A percentile compares a stretch with the other conserved stretches of the same genome.
Conservation (phyloP, 345 rosid genomes). For the Salix brachista region DNA sequence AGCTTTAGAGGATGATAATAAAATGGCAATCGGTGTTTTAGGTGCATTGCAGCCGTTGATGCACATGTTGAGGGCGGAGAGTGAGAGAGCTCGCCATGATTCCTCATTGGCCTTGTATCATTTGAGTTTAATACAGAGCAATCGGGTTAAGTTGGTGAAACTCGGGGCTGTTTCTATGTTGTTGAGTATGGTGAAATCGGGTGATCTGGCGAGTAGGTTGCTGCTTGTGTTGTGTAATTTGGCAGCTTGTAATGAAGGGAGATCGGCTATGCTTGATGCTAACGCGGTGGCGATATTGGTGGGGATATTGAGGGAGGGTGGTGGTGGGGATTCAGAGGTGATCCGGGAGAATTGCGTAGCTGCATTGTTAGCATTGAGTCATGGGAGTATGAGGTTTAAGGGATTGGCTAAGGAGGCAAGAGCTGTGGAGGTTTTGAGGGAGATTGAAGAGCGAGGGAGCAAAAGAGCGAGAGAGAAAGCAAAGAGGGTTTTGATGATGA, state of each 20-base stretch:
- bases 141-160: constrained; percentile 27
- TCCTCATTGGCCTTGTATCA: constrained; percentile 31
- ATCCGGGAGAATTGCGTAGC: constrained; percentile 27
- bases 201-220: constrained; percentile 12
- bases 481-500: constrained; percentile 20
- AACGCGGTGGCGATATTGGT: constrained; percentile 28
- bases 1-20: constrained; percentile 30
- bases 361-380: constrained; percentile 27
- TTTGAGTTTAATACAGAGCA: constrained; percentile 24
- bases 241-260: constrained; percentile 29
- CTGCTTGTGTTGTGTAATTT: constrained; percentile 26
- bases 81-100: constrained; percentile 26
- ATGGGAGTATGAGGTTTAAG: constrained; percentile 31
- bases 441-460: constrained; percentile 23
- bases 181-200: constrained; percentile 17
- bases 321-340: constrained; percentile 1
- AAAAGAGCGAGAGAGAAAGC: constrained; percentile 28
- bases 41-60: constrained; percentile 33
- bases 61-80: constrained; percentile 27
- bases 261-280: constrained; percentile 32
- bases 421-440: constrained; percentile 25
- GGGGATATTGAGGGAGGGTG: constrained; percentile 19
- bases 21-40: constrained; percentile 33
- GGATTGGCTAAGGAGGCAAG: constrained; percentile 31
- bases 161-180: constrained; percentile 25